Evolutionary conservation across 1,284 basidiomycete genomes (phyloP).

Genomic region (Volvariella surrecta): DNA sequence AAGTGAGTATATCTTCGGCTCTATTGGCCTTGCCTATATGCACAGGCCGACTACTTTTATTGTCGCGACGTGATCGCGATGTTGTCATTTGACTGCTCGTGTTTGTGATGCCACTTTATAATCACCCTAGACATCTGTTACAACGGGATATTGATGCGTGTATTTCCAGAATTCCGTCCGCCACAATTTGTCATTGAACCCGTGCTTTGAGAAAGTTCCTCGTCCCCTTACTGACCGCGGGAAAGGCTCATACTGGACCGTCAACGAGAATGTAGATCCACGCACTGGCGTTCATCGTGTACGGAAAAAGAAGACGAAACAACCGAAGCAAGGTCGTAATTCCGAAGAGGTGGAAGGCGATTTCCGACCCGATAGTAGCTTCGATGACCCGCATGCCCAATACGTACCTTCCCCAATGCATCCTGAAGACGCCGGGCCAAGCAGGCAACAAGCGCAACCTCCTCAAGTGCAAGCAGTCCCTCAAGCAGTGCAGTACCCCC

Average conservation of each 20-base stretch:
- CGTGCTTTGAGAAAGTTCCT: slow-evolving; percentile 88
- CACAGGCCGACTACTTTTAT: slow-evolving; percentile 11
- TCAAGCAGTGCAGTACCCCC: slow-evolving; percentile 38
- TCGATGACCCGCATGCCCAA: slow-evolving; percentile 44
- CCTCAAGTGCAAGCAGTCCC: background rate
- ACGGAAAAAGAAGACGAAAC: slow-evolving; percentile 72
- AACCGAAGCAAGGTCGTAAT: slow-evolving; percentile 30
- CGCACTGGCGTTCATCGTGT: slow-evolving; percentile 79
- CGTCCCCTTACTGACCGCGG: slow-evolving; percentile 83
- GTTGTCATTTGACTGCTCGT: slow-evolving; percentile 44
- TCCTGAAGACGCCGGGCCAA: slow-evolving; percentile 49
- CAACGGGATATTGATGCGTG: slow-evolving; percentile 16
- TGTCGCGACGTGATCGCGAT: slow-evolving; percentile 39
- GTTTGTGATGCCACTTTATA: slow-evolving; percentile 48
- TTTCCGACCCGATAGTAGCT: slow-evolving; percentile 40
- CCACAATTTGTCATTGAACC: slow-evolving; percentile 89
- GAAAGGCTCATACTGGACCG: slow-evolving; percentile 83
- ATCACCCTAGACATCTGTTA: slow-evolving; percentile 18
- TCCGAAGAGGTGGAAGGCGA: slow-evolving; percentile 53
- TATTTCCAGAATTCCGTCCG: slow-evolving; percentile 79
- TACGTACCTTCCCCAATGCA: slow-evolving; percentile 49
- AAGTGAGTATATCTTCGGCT: slow-evolving; percentile 40
- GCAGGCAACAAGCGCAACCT: slow-evolving; percentile 30
- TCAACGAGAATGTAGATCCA: slow-evolving; percentile 80
- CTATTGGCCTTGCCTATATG: slow-evolving; percentile 6